These are phyloP conservation scores for Alternaria triticina DNA, from an alignment of 2,329 filamentous ascomycete species.

Conservation along the genomic window DNA sequence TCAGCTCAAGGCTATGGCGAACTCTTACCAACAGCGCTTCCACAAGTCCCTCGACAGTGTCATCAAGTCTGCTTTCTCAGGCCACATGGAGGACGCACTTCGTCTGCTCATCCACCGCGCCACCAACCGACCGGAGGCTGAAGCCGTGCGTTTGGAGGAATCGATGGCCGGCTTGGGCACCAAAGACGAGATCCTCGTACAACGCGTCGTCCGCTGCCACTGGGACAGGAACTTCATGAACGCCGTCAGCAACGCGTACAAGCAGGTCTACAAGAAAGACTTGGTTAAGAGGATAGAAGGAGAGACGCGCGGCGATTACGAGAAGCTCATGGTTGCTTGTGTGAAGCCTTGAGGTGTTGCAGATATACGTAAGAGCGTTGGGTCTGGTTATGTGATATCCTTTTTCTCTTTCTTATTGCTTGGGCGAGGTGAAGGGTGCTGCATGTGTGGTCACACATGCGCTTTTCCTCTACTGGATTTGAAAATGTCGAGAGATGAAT, in stretches of 20 bases:
- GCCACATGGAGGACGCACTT: conserved; percentile 89
- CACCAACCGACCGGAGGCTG: conserved; percentile 80
- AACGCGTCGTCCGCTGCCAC: conserved; percentile 79
- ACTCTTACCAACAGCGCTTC: conserved; percentile 77
- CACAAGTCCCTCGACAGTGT: conserved; percentile 72
- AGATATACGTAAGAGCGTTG: background rate
- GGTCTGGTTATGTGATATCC: conserved; percentile 3
- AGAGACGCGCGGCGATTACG: conserved; percentile 87
- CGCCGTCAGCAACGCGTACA: conserved; percentile 79
- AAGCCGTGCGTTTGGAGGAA: conserved; percentile 81
- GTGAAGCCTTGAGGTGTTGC: conserved; percentile 43
- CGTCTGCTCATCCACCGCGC: conserved; percentile 79
- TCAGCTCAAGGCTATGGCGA: conserved; percentile 81
- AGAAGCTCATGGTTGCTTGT: conserved; percentile 74
- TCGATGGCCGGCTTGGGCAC: conserved; percentile 88
- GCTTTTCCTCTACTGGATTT: background rate
- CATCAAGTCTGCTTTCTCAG: conserved; percentile 82
- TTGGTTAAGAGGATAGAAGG: conserved; percentile 74
- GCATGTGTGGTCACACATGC: background rate
- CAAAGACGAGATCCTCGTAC: conserved; percentile 79
- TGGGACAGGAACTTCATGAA: conserved; percentile 80
- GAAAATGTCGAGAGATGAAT: background rate
- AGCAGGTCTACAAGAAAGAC: conserved; percentile 71
- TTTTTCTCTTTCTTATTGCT: background rate
- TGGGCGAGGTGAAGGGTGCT: background rate